Evolutionary conservation across 1,284 basidiomycete species (phyloP).

Genomic region (Ceratobasidium sp.): DNA sequence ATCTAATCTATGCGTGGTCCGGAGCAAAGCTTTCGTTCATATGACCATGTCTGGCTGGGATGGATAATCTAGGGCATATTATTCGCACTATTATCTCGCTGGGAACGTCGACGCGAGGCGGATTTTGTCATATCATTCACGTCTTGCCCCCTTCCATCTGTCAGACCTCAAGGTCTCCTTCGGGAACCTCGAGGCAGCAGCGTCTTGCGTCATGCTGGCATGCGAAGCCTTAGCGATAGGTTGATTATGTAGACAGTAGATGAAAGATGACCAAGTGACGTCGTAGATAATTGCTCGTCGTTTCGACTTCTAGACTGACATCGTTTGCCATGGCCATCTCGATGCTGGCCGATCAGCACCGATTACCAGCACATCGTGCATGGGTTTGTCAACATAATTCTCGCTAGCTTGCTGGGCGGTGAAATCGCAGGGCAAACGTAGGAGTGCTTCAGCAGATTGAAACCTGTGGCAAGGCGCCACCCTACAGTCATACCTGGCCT

Average conservation of each 20-base stretch:
- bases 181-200: not conserved
- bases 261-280: too few relatives aligned
- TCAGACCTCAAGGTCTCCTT: not conserved
- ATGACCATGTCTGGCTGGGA: not conserved
- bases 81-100: not conserved
- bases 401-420: too few relatives aligned
- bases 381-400: too few relatives aligned
- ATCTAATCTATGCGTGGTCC: not conserved
- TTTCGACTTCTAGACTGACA: too few relatives aligned
- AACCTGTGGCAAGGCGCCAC: not conserved
- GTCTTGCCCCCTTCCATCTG: not conserved
- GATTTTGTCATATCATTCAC: not conserved
- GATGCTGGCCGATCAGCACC: too few relatives aligned
- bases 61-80: not conserved
- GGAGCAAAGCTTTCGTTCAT: not conserved
- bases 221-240: not conserved
- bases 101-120: not conserved
- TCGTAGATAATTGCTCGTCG: too few relatives aligned
- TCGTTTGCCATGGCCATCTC: too few relatives aligned
- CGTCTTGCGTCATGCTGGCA: not conserved
- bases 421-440: too few relatives aligned
- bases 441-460: not conserved
- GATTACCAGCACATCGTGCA: too few relatives aligned
- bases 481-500: not conserved
- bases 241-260: too few relatives aligned